phyloP scores from a whole-genome alignment of 1,284 basidiomycete genomes.

The Microbotryomycetes sp. region DNA sequence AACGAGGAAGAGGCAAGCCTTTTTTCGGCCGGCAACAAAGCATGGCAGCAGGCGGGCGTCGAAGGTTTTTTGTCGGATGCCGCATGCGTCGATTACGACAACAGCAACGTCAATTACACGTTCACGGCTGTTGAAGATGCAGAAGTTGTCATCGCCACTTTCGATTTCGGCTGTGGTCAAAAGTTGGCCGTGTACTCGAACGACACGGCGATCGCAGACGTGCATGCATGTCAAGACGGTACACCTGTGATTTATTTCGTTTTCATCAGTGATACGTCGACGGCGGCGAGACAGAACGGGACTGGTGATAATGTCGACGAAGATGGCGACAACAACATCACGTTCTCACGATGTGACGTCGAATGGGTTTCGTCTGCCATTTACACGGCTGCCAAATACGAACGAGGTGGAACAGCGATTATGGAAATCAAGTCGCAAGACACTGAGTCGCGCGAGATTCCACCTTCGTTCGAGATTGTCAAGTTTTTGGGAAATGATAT shows the following conservation, averaged over 20 bases:
- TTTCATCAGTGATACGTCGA: not conserved
- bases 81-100: not conserved
- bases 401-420: not conserved
- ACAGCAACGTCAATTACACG: not conserved
- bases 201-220: not conserved
- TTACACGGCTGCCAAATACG: not conserved
- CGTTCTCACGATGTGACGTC: not conserved
- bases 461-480: not conserved
- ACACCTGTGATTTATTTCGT: not conserved
- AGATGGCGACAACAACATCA: not conserved
- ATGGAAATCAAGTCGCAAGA: not conserved
- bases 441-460: not conserved
- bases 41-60: not conserved
- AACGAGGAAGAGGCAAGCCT: not conserved
- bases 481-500: not conserved
- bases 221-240: not conserved
- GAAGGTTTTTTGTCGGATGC: not conserved
- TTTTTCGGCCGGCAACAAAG: not conserved
- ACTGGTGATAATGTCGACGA: not conserved
- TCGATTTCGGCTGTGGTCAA: not conserved
- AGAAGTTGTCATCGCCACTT: not conserved
- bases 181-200: not conserved
- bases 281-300: not conserved
- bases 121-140: not conserved
- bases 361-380: not conserved